phyloP scores from a whole-genome alignment of 108 stramenopile species.

The Conticribra weissflogii region DNA sequence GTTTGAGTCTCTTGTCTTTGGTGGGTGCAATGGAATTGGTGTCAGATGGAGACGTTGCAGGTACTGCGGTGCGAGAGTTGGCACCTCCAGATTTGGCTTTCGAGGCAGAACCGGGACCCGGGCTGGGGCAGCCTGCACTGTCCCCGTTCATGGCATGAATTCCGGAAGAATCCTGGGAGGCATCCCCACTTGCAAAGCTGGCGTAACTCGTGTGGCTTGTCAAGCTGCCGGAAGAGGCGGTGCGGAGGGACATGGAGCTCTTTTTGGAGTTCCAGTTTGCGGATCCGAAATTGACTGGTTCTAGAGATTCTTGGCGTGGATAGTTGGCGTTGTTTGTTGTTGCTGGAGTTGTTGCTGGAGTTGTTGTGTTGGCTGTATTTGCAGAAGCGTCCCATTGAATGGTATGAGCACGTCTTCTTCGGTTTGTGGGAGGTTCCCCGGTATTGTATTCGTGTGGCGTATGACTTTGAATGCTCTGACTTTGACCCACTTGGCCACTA shows the following conservation, averaged over 20 bases:
- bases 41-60: neutral
- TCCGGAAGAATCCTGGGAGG: neutral
- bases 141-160: neutral
- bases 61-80: neutral
- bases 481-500: too few relatives aligned
- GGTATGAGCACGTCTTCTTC: too few relatives aligned
- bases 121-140: neutral
- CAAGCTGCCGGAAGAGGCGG: neutral
- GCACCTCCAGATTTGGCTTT: neutral
- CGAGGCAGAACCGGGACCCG: too few relatives aligned
- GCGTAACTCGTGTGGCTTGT: neutral
- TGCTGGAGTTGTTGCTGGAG: neutral
- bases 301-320: neutral
- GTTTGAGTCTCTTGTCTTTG: conserved; percentile 66
- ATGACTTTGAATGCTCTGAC: too few relatives aligned
- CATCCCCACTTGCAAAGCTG: neutral
- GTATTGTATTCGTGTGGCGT: too few relatives aligned
- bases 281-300: neutral
- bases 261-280: neutral
- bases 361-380: neutral
- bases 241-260: neutral
- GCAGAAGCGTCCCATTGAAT: too few relatives aligned
- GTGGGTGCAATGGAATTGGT: neutral
- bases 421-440: too few relatives aligned
- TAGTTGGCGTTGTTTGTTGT: neutral